Percentiles rank a stretch among this genome's conserved stretches.
These are phyloP conservation scores for Helotiales sp. DNA, from an alignment of 2,329 filamentous ascomycete genomes.

Conservation along the genomic window DNA sequence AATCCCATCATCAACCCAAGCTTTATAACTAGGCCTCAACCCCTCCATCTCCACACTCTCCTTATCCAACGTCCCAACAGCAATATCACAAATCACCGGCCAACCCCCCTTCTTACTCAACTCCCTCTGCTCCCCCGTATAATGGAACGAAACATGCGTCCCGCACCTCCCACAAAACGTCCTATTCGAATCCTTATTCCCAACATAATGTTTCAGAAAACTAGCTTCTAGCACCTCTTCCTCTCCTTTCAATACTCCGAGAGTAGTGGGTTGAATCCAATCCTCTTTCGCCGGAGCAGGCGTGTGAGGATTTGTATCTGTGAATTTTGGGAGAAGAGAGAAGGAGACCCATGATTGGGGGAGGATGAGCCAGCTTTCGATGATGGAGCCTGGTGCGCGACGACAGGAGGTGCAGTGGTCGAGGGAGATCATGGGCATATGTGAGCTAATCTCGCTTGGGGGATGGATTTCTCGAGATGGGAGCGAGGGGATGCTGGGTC, in stretches of 20 bases:
- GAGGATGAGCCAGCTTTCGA: conserved; percentile 32
- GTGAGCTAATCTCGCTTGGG: conserved; percentile 17
- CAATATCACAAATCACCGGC: conserved; percentile 23
- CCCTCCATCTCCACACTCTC: conserved; percentile 22
- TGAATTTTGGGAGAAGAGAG: conserved; percentile 14
- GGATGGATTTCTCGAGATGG: conserved; percentile 9
- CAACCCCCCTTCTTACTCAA: neutral
- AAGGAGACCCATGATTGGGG: conserved; percentile 31
- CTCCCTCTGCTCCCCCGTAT: conserved; percentile 11
- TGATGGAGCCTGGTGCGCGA: conserved; percentile 19
- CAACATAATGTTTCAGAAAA: conserved; percentile 7
- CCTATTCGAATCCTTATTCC: conserved; percentile 20
- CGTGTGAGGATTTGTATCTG: neutral
- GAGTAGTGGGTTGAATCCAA: neutral
- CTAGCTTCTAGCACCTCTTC: conserved; percentile 11
- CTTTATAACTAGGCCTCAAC: conserved; percentile 25
- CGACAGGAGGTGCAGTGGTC: conserved; percentile 34
- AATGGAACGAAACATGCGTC: conserved; percentile 28
- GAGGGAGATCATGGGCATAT: conserved; percentile 27
- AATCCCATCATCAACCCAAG: conserved; percentile 28
- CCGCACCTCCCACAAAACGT: conserved; percentile 34
- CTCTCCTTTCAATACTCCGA: neutral
- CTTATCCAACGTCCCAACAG: conserved; percentile 28
- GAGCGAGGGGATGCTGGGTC: conserved; percentile 8
- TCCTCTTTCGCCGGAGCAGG: neutral